Evolutionary conservation across 768 basidiomycete genomes (phyloP).

Genomic region (Gloeophyllum trabeum): DNA sequence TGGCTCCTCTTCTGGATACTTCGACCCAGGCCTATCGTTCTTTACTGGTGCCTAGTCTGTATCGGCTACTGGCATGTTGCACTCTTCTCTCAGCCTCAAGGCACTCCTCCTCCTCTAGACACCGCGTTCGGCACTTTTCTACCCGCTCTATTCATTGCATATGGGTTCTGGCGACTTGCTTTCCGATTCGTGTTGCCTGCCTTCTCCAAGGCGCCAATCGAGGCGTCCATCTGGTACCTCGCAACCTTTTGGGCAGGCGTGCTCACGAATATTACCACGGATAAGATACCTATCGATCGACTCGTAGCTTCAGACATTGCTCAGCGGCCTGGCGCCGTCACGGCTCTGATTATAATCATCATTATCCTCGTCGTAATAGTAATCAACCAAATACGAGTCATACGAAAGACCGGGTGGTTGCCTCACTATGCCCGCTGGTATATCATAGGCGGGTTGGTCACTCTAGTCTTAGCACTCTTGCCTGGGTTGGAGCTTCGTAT

Average conservation of each 20-base stretch:
- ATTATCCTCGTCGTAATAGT: conserved; percentile 47
- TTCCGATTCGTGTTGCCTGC: conserved; percentile 65
- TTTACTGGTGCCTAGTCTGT: conserved; percentile 71
- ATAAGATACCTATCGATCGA: conserved; percentile 65
- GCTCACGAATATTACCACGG: conserved; percentile 60
- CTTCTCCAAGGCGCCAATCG: conserved; percentile 58
- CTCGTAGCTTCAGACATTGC: conserved; percentile 61
- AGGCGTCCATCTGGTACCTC: conserved; percentile 64
- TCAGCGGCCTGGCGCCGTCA: conserved; percentile 55
- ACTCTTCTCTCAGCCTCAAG: conserved; percentile 66
- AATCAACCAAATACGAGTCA: conserved; percentile 70
- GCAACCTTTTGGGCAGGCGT: conserved; percentile 73
- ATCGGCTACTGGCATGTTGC: conserved; percentile 81
- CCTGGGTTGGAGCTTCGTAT: conserved; percentile 61
- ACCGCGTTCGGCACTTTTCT: conserved; percentile 70
- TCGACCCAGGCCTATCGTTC: conserved; percentile 54
- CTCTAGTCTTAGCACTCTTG: conserved; percentile 53
- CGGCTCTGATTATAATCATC: conserved; percentile 56
- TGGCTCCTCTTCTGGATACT: conserved; percentile 61
- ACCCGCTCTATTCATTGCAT: conserved; percentile 66
- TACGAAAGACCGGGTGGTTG: conserved; percentile 79
- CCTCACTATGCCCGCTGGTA: conserved; percentile 72
- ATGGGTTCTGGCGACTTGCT: conserved; percentile 69
- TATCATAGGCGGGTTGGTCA: conserved; percentile 49
- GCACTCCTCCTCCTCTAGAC: conserved; percentile 56